phyloP scores from a whole-genome alignment of 164 flowering plant genomes.

The Vitis rotundifolia region DNA sequence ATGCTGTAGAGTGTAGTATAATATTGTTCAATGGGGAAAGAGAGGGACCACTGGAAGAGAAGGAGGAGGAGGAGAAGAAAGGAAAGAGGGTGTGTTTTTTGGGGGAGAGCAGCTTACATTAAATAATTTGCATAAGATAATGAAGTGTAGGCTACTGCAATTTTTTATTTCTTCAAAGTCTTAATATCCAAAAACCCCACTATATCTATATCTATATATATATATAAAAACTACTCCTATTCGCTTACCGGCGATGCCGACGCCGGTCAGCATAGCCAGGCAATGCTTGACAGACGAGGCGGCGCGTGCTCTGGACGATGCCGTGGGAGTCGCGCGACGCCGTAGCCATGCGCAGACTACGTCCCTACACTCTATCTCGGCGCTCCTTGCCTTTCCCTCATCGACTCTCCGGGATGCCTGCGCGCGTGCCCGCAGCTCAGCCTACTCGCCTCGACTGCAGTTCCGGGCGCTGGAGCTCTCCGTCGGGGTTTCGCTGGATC shows the following conservation, averaged over 20 bases:
- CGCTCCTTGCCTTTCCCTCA: conserved; percentile 53
- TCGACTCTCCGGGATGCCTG: conserved; percentile 71
- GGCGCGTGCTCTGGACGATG: conserved; percentile 72
- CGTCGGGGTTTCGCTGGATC: conserved; percentile 74
- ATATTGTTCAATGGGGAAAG: too few species aligned
- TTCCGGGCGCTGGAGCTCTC: conserved; percentile 76
- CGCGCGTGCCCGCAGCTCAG: conserved; percentile 44
- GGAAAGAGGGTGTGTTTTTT: too few species aligned
- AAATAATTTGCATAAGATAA: conserved; percentile 9
- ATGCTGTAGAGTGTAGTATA: too few species aligned
- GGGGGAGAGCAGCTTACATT: not conserved
- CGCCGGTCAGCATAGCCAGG: conserved; percentile 74
- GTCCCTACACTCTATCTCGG: conserved; percentile 71
- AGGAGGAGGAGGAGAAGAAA: too few species aligned
- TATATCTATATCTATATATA: not conserved
- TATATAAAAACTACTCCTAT: not conserved
- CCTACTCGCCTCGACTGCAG: conserved; percentile 62
- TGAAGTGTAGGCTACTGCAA: conserved; percentile 14
- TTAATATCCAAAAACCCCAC: too few species aligned
- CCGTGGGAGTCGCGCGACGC: conserved; percentile 65
- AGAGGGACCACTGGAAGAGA: too few species aligned
- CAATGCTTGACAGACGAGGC: conserved; percentile 78
- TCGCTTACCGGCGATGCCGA: conserved; percentile 68
- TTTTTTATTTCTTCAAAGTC: conserved; percentile 5
- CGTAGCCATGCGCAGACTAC: conserved; percentile 80